Base-by-base conservation (phyloP, 139 green algal genomes). In the Pleodorina starrii region DNA sequence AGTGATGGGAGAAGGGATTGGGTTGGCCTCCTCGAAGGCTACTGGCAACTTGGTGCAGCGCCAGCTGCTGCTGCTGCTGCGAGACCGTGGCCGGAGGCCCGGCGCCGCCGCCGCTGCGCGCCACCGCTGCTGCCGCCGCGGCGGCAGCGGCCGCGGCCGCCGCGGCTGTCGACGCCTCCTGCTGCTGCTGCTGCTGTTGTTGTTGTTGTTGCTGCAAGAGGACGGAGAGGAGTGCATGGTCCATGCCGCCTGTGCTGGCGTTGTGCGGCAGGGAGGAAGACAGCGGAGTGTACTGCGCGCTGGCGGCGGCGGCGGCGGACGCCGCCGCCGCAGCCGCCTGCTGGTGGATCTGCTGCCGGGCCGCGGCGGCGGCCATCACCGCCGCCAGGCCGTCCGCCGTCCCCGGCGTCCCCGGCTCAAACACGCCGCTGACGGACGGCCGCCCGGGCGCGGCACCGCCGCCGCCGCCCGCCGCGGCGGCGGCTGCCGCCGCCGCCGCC, bases 101-200 rank as follows among this genome's bases (percentile, higher is more conserved):
- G 54, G 46, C 54, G 6, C 83, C 72, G 72, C 40, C 72, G 35
- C 27, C 71, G 63, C 46, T 88, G 66, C 35, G 60, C 35, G 46
- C 43, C 60, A 59, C 60, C 12, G 42, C 59, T 59, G 82, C 84
- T 19, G 84, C 84, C 1, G 48, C 84, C 1, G 84, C 84, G 1
- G 66, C 82, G 7, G 60, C 81, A 11, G 82, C 82, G 5, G 80
- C 80, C 0, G 78, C 78, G 0, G 79, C 79, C 3, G 68, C 48
- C 6, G 46, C 83, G 0, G 46, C 23, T 23, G 48, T 36, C 0
- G 35, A 48, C 5, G 35, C 84, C 2, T 38, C 83, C 9, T 81
- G 35, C 36, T 82, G 46, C 84, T 89, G 84, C 50, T 89, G 32
- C 50, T 89, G 69, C 68, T 71, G 32, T 17, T 87, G 81, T 32